phyloP scores from a whole-genome alignment of 2,329 filamentous ascomycete species.

The Diaporthe vexans region DNA sequence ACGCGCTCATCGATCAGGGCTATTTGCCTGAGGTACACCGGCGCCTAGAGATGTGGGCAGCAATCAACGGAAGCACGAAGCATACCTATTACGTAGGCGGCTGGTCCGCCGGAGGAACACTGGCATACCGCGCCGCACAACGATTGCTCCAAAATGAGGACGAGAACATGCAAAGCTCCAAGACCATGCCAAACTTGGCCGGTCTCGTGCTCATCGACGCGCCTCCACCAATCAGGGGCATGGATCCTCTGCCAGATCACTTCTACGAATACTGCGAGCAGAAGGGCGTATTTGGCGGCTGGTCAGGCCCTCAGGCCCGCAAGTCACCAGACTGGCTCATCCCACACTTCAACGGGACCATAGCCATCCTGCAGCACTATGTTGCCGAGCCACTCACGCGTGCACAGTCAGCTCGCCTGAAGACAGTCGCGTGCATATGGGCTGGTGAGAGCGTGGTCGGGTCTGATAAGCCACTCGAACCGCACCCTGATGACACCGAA shows the following conservation, averaged over 20 bases:
- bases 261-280: background rate
- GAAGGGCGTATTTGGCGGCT: background rate
- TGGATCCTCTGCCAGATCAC: constrained; percentile 1
- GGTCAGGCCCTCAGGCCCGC: background rate
- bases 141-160: background rate
- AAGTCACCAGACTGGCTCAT: background rate
- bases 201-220: background rate
- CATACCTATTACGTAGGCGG: background rate
- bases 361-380: background rate
- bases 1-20: background rate
- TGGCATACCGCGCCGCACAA: background rate
- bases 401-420: background rate
- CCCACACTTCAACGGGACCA: constrained; percentile 10
- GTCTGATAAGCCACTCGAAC: background rate
- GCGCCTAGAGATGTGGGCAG: background rate
- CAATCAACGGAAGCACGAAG: rapidly evolving
- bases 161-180: too few species aligned
- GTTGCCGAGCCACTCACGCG: background rate
- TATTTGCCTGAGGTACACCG: background rate
- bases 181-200: background rate
- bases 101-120: background rate
- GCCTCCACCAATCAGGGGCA: background rate
- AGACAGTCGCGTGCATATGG: background rate
- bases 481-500: constrained; percentile 2
- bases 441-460: background rate